Evolutionary conservation across 805 yeast species (phyloP).

Genomic region (Saccharomycopsis selenospora): DNA sequence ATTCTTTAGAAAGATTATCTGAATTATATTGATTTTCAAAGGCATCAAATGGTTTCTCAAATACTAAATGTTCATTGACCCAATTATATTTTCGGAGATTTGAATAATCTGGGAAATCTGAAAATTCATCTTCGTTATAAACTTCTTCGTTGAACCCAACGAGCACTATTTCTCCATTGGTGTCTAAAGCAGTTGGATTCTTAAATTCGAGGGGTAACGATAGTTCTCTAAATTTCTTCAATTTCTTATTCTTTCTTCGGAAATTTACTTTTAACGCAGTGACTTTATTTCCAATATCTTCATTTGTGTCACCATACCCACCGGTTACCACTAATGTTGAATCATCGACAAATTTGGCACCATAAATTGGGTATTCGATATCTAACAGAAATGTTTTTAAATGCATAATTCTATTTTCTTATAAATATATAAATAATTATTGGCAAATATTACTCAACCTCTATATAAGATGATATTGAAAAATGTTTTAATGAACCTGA

Average conservation of each 20-base stretch:
- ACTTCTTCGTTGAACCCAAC: slow-evolving; percentile 73
- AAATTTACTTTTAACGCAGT: slow-evolving; percentile 57
- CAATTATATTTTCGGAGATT: slow-evolving; percentile 51
- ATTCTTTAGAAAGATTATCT: slow-evolving; percentile 48
- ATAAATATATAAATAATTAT: too few relatives aligned
- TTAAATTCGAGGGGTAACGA: slow-evolving; percentile 60
- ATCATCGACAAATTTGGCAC: slow-evolving; percentile 61
- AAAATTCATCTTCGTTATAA: slow-evolving; percentile 38
- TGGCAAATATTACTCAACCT: too few relatives aligned
- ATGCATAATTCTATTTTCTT: too few relatives aligned
- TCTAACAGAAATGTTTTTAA: slow-evolving; percentile 15
- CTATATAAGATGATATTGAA: too few relatives aligned
- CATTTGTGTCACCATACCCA: slow-evolving; percentile 93
- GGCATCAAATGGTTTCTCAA: slow-evolving; percentile 53
- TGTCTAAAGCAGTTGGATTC: slow-evolving; percentile 79
- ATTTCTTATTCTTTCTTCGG: slow-evolving; percentile 34
- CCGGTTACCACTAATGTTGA: slow-evolving; percentile 68
- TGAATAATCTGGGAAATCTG: slow-evolving; percentile 20
- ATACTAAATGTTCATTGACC: slow-evolving; percentile 54
- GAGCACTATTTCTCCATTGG: slow-evolving; percentile 42
- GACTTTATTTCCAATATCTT: slow-evolving; percentile 81
- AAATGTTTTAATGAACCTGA: too few relatives aligned
- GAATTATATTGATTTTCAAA: slow-evolving; percentile 37
- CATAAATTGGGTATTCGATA: slow-evolving; percentile 73
- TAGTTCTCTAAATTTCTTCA: slow-evolving; percentile 56